Evolutionary conservation across 202 grass and related monocot species (phyloP).

Genomic region (Digitaria exilis): DNA sequence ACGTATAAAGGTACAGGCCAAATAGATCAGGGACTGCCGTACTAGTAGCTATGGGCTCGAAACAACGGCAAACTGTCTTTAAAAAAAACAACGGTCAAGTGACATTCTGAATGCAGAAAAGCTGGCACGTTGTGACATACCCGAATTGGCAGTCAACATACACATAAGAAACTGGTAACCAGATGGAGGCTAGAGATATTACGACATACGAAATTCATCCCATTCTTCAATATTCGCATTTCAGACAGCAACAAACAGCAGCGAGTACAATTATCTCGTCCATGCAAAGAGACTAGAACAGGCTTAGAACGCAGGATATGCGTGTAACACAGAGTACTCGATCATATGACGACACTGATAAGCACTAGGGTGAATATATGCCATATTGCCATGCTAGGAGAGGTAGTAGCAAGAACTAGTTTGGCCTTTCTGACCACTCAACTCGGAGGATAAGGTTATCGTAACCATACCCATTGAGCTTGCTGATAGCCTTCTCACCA

Average conservation of each 20-base stretch:
- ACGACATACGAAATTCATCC: neutral
- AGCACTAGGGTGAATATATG: neutral
- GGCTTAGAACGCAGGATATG: neutral
- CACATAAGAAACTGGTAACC: neutral
- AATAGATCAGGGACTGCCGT: no score
- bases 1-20: no score
- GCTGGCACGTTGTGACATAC: neutral
- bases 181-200: neutral
- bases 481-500: slow-evolving; percentile 75
- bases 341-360: neutral
- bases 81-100: no score
- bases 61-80: no score
- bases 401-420: slow-evolving; percentile 38
- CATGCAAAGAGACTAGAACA: neutral
- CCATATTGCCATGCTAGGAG: neutral
- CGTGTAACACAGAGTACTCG: neutral
- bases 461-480: slow-evolving; percentile 84
- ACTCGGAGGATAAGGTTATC: slow-evolving; percentile 82
- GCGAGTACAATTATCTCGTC: slow-evolving; percentile 2
- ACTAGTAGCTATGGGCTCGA: no score
- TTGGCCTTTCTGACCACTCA: slow-evolving; percentile 63
- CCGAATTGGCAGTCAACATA: neutral
- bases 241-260: neutral
- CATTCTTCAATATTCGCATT: neutral
- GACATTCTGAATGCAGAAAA: neutral